A percentile compares a stretch with the other conserved stretches of the same genome.
Evolutionary conservation across 805 yeast genomes (phyloP).

Genomic region (Millerozyma miso): DNA sequence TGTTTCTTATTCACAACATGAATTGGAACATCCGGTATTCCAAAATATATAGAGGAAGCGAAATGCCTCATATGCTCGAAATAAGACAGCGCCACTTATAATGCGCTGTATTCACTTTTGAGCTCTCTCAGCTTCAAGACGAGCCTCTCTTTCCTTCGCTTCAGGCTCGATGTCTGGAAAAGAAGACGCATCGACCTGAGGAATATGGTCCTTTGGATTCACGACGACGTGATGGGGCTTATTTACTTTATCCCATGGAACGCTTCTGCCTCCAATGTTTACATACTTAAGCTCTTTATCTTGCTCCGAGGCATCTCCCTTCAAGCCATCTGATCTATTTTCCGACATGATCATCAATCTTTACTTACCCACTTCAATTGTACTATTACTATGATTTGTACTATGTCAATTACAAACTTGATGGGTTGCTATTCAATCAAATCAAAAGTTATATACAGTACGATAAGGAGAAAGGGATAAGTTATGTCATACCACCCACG

Average conservation of each 20-base stretch:
- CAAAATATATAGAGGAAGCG: too few species aligned
- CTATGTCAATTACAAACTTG: background rate
- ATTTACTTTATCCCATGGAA: constrained; percentile 33
- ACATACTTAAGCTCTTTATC: constrained; percentile 18
- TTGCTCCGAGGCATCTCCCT: constrained; percentile 10
- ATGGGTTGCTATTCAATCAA: background rate
- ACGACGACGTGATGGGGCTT: constrained; percentile 36
- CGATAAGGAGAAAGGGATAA: background rate
- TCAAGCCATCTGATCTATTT: constrained; percentile 4
- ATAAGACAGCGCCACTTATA: background rate
- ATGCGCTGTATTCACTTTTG: background rate
- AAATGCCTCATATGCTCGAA: too few species aligned
- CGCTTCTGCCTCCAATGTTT: constrained; percentile 32
- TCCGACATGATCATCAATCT: background rate
- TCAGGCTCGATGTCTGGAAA: constrained; percentile 33
- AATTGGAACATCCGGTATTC: too few species aligned
- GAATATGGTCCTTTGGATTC: constrained; percentile 21
- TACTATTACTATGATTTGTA: too few species aligned
- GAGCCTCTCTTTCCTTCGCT: constrained; percentile 26
- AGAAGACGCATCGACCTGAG: constrained; percentile 16
- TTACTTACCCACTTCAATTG: background rate
- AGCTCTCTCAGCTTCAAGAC: constrained; percentile 8
- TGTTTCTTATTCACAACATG: too few species aligned
- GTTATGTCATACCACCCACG: background rate
- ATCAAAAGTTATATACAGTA: background rate